A percentile compares a stretch with the other conserved stretches of the same genome.
Evolutionary conservation across 257 asterid species (phyloP).

Genomic region (Salvia hispanica): DNA sequence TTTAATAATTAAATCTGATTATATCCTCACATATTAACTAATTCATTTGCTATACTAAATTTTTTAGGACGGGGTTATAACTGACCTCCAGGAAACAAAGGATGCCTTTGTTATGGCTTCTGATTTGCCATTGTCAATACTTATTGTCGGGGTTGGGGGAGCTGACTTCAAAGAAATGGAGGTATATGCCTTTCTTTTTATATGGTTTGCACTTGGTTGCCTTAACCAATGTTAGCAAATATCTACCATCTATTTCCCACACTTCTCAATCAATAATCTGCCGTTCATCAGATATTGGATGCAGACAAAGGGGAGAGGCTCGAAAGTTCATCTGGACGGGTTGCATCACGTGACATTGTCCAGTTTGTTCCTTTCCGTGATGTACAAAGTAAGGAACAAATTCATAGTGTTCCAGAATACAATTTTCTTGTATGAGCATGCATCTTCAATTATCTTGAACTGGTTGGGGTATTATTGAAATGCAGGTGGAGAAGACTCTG

Average conservation of each 20-base stretch:
- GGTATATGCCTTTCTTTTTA: constrained; percentile 46
- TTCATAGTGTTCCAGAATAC: not conserved
- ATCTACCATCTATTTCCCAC: constrained; percentile 5
- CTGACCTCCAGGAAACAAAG: constrained; percentile 98
- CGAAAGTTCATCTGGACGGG: constrained; percentile 83
- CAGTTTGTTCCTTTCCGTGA: constrained; percentile 97
- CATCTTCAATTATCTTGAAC: constrained; percentile 4
- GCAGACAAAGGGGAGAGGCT: constrained; percentile 93
- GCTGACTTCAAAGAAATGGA: constrained; percentile 99
- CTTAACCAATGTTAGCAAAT: not conserved
- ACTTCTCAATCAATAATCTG: constrained; percentile 16
- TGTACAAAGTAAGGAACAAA: constrained; percentile 66
- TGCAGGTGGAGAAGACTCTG: constrained; percentile 77
- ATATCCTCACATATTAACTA: constrained; percentile 17
- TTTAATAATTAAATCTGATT: constrained; percentile 4
- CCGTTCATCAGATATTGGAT: constrained; percentile 68
- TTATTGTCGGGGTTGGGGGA: constrained; percentile 98
- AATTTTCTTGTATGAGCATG: not conserved
- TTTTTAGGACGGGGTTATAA: constrained; percentile 90
- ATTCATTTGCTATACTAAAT: not conserved
- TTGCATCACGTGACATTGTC: constrained; percentile 95
- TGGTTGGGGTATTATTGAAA: constrained; percentile 14
- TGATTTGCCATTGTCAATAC: constrained; percentile 92
- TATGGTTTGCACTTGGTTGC: constrained; percentile 17
- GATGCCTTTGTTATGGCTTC: constrained; percentile 93